Percentiles rank a stretch among this genome's conserved stretches.
Conservation (phyloP, 192 early-diverging fungal species). For the Backusella australiensis region DNA sequence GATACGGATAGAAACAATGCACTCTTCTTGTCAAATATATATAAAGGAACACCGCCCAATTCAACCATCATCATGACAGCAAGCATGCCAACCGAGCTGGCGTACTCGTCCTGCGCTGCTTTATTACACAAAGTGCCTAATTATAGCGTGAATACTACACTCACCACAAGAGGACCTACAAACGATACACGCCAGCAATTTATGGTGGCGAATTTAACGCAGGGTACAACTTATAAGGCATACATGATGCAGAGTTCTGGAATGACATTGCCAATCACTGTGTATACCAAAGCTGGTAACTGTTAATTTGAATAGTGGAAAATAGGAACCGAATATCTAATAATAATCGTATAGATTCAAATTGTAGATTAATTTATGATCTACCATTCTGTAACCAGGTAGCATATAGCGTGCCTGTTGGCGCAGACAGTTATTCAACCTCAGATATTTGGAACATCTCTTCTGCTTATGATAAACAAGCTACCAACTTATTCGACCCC, state of each 20-base stretch:
- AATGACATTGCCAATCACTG: slow-evolving; percentile 21
- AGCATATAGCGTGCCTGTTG: slow-evolving; percentile 49
- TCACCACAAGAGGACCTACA: slow-evolving; percentile 35
- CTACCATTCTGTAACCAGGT: slow-evolving; percentile 52
- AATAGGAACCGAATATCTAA: background rate
- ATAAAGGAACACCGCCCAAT: slow-evolving; percentile 15
- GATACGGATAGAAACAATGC: slow-evolving; percentile 35
- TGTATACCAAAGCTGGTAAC: slow-evolving; percentile 35
- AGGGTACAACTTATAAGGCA: slow-evolving; percentile 40
- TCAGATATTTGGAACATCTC: slow-evolving; percentile 23
- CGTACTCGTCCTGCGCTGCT: slow-evolving; percentile 48
- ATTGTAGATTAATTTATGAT: slow-evolving; percentile 50
- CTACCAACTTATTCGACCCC: slow-evolving; percentile 37
- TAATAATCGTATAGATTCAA: slow-evolving; percentile 21
- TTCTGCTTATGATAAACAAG: slow-evolving; percentile 43
- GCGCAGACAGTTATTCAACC: background rate
- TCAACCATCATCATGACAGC: slow-evolving; percentile 22
- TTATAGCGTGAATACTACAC: slow-evolving; percentile 30
- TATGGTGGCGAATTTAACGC: slow-evolving; percentile 33
- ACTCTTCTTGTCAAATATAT: slow-evolving; percentile 30
- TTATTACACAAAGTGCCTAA: slow-evolving; percentile 13
- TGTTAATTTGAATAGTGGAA: background rate
- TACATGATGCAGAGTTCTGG: slow-evolving; percentile 32
- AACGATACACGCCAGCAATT: slow-evolving; percentile 35
- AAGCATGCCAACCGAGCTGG: slow-evolving; percentile 32